phyloP scores from a whole-genome alignment of 2,329 filamentous ascomycete species.

The Alternaria burnsii region DNA sequence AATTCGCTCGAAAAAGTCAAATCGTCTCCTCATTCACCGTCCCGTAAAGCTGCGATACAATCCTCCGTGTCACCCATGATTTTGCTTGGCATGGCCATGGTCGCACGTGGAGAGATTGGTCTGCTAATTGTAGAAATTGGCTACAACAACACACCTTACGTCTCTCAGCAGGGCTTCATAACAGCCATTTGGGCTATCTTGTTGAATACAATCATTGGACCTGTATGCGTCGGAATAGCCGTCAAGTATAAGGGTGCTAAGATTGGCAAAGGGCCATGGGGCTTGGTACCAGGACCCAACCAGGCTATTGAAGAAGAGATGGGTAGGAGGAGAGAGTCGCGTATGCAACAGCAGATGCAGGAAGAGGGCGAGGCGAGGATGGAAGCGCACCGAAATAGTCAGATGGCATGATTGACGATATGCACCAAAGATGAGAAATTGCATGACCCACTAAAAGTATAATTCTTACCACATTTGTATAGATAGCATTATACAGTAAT shows the following conservation, averaged over 20 bases:
- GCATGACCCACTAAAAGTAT: neutral
- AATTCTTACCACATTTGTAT: neutral
- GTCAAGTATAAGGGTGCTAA: conserved; percentile 31
- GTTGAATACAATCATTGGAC: conserved; percentile 36
- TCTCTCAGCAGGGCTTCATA: conserved; percentile 31
- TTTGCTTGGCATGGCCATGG: conserved; percentile 37
- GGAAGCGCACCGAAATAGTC: conserved; percentile 4
- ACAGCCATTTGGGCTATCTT: conserved; percentile 38
- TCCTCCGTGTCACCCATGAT: conserved; percentile 14
- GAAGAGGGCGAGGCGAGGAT: conserved; percentile 10
- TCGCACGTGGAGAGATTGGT: conserved; percentile 42
- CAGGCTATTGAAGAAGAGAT: conserved; percentile 8
- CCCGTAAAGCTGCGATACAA: conserved; percentile 14
- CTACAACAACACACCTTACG: conserved; percentile 39
- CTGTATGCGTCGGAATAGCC: conserved; percentile 31
- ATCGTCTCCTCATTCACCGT: conserved; percentile 12
- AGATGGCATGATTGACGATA: neutral
- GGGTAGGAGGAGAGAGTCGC: neutral
- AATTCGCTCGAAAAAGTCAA: neutral
- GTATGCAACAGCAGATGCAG: conserved; percentile 12
- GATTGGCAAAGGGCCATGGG: conserved; percentile 29
- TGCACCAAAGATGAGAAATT: neutral
- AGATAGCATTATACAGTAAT: neutral
- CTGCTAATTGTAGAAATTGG: conserved; percentile 41
- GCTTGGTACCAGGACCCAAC: conserved; percentile 17